Percentiles rank a stretch among this genome's conserved stretches.
phyloP scores from a whole-genome alignment of 441 rosid genomes.

The Erodium trifolium region DNA sequence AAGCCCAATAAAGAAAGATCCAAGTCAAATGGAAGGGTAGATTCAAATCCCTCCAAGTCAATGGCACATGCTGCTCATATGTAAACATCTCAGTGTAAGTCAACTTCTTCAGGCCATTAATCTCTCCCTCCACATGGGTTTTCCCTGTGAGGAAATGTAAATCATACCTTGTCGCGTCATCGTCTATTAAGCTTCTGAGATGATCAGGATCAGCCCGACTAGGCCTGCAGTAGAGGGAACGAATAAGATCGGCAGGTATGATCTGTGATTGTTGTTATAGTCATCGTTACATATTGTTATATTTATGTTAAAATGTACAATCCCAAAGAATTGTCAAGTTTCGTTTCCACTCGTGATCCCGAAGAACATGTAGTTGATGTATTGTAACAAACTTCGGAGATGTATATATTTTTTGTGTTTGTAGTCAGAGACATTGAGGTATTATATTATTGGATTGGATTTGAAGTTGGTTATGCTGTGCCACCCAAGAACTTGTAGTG shows the following conservation, averaged over 20 bases:
- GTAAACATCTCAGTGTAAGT: not conserved
- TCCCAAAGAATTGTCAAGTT: not conserved
- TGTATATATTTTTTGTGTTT: too few species aligned
- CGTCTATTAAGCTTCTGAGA: not conserved
- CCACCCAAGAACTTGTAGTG: too few species aligned
- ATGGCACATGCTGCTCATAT: not conserved
- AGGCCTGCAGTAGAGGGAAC: not conserved
- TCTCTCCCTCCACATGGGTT: not conserved
- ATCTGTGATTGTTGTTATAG: not conserved
- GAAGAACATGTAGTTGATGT: too few species aligned
- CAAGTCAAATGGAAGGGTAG: slow-evolving; percentile 9
- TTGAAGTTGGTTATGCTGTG: too few species aligned
- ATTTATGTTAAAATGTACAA: not conserved
- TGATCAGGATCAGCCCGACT: not conserved
- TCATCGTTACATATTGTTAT: not conserved
- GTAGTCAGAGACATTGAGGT: too few species aligned
- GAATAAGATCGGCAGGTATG: not conserved
- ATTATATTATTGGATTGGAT: too few species aligned
- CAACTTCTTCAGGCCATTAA: not conserved
- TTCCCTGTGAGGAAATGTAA: not conserved
- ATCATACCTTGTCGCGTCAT: not conserved
- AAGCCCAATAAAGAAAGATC: slow-evolving; percentile 15
- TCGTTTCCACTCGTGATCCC: not conserved
- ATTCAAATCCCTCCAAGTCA: slow-evolving; percentile 8
- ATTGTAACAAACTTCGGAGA: too few species aligned